Base-by-base conservation (phyloP, 2,329 filamentous ascomycete species). In the Pleurostoma richardsiae region DNA sequence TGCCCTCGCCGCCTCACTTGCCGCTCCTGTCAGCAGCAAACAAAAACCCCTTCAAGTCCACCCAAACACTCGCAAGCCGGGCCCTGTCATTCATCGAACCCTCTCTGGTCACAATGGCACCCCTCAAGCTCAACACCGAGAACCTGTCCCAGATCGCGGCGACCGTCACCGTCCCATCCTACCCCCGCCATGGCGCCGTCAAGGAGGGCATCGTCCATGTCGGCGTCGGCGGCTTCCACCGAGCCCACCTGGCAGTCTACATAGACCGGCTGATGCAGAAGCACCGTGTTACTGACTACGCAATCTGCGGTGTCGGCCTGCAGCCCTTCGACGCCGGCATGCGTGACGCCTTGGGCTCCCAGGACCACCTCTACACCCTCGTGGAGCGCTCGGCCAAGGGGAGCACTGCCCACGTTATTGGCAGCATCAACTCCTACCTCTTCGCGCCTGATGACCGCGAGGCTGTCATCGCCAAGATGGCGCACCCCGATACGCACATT, bases 151-250 rank as follows among this genome's bases (percentile, higher is more conserved):
- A 65, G 48, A 70, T 72, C 36, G 39, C 31, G 8, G 39, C 31
- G 11, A 33, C 33, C 39, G 57, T 71, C 51, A 59, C 62, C 51
- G 56, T 69, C 39, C 72, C 71, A 4, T 68, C 60, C 48, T 77
- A 77, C 57, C 58, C 62, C 43, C 72, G 74, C 51, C 54, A 54
- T n/a, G 42, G 40, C 51, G 63, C 59, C 38, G 64, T 76, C 52
- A 77, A 75, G 64, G 72, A 78, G 57, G 74, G 74, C 36, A 76
- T 78, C 44, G 74, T 78, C 41, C 74, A 78, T 59, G 62, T 78
- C 47, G 74, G 74, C 43, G 74, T 78, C 10, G 74, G 74, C 51
- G 74, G 74, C 57, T 78, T 78, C 64, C 74, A 78, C 66, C 64
- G 74, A 53, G 73, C 74, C 27, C 74, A 78, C 48, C 56, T 78